Base-by-base conservation (phyloP, 2,329 filamentous ascomycete genomes). In the Hymenoscyphus scutula region DNA sequence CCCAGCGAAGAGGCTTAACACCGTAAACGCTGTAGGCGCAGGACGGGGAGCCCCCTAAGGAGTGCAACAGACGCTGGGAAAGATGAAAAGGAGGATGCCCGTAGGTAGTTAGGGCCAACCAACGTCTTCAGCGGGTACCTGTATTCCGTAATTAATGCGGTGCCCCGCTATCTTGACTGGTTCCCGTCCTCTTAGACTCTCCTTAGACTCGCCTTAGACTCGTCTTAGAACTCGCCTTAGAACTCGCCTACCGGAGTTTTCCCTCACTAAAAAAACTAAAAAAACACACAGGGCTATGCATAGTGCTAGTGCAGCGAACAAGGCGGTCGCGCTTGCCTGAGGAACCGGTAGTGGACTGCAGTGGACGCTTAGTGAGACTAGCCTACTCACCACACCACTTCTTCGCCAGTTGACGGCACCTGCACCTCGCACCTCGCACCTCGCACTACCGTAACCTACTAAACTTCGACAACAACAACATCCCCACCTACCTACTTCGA, bases 391-490 rank as follows among this genome's bases (percentile, higher is more conserved):
- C 41, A 23, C 41, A 48, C 41, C 10, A 48, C 41, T 45, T 45
- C 38, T 45, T 37, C n/a, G 25, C 53, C 25, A n/a, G n/a, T n/a
- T n/a, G n/a, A n/a, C n/a, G n/a, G n/a, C n/a, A n/a, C n/a, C n/a
- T n/a, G n/a, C n/a, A n/a, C n/a, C n/a, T n/a, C n/a, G n/a, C n/a
- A n/a, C n/a, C n/a, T n/a, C n/a, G n/a, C n/a, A n/a, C n/a, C n/a
- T n/a, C n/a, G n/a, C n/a, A n/a, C n/a, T n/a, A n/a, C n/a, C n/a
- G n/a, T n/a, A n/a, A n/a, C n/a, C n/a, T 23, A 13, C 41, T 25
- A n/a, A 30, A 27, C 53, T 32, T n/a, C 60, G n/a, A 55, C 45
- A 19, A 38, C 32, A 55, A 30, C 32, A 53, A 53, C 60, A 41
- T 15, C 32, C 30, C 37, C 55, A 23, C 54, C n/a, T 15, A 13